Evolutionary conservation across 1,284 basidiomycete species (phyloP).

Genomic region (Phlebopus sp.): DNA sequence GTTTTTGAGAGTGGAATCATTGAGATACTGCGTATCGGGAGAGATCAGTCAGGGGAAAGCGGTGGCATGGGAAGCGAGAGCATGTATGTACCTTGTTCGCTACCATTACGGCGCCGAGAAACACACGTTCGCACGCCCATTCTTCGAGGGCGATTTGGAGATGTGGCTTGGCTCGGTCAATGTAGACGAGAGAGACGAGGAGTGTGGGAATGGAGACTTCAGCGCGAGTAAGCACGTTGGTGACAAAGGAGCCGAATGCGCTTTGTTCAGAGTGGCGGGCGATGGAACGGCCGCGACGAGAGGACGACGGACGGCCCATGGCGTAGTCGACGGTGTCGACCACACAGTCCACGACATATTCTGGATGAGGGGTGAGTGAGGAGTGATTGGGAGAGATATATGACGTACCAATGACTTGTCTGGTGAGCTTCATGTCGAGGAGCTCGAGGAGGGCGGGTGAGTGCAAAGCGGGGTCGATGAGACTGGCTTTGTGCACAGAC

Average conservation of each 20-base stretch:
- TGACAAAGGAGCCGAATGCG: constrained; percentile 59
- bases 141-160: constrained; percentile 72
- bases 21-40: constrained; percentile 50
- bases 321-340: constrained; percentile 71
- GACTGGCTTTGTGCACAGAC: constrained; percentile 58
- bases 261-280: constrained; percentile 49
- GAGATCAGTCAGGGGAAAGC: constrained; percentile 16
- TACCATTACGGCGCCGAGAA: constrained; percentile 67
- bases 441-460: constrained; percentile 62
- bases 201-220: constrained; percentile 65
- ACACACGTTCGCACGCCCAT: constrained; percentile 76
- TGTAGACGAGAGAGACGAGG: constrained; percentile 65
- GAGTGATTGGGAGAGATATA: neutral
- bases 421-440: constrained; percentile 56
- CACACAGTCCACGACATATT: constrained; percentile 64
- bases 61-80: constrained; percentile 13
- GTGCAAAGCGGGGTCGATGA: constrained; percentile 59
- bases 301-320: constrained; percentile 57
- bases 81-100: constrained; percentile 62
- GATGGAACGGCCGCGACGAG: constrained; percentile 45
- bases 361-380: constrained; percentile 35
- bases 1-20: constrained; percentile 75
- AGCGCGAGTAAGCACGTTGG: constrained; percentile 62
- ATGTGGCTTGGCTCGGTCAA: constrained; percentile 68
- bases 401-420: constrained; percentile 57